Evolutionary conservation across 805 yeast species (phyloP).

Genomic region (Starmerella davenportii): DNA sequence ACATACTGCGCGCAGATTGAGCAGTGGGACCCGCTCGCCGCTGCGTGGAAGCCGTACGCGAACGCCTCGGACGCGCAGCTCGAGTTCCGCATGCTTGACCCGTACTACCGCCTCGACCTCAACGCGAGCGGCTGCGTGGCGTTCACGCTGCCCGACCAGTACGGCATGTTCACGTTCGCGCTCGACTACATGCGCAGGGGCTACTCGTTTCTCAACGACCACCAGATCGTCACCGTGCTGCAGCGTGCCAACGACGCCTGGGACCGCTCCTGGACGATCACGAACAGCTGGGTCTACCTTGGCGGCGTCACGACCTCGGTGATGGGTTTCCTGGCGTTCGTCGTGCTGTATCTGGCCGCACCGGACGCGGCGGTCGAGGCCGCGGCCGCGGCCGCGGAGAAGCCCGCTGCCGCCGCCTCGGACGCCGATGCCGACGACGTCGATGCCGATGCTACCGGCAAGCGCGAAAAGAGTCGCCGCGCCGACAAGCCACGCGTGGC

Average conservation of each 20-base stretch:
- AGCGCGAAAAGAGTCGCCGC: no score
- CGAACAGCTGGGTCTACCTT: conserved; percentile 84
- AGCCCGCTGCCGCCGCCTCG: neutral
- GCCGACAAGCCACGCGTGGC: no score
- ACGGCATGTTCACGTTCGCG: conserved; percentile 83
- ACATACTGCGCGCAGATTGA: conserved; percentile 31
- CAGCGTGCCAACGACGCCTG: conserved; percentile 93
- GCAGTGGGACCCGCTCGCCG: conserved; percentile 26
- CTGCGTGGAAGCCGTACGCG: conserved; percentile 53
- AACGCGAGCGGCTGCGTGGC: conserved; percentile 24
- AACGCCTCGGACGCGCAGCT: conserved; percentile 52
- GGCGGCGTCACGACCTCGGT: conserved; percentile 53
- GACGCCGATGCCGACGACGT: neutral
- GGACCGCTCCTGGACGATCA: conserved; percentile 78
- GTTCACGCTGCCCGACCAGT: conserved; percentile 80
- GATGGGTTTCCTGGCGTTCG: conserved; percentile 58
- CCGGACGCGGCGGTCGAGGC: neutral
- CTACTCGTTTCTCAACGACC: conserved; percentile 44
- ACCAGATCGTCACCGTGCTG: conserved; percentile 62
- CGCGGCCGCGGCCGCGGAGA: neutral
- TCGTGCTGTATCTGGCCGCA: conserved; percentile 37
- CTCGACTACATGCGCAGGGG: conserved; percentile 69
- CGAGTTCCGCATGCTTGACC: conserved; percentile 80
- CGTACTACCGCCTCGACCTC: conserved; percentile 70
- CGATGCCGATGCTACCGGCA: neutral